Evolutionary conservation across 805 yeast genomes (phyloP).

Genomic region (Kazachstania kunashirensis): DNA sequence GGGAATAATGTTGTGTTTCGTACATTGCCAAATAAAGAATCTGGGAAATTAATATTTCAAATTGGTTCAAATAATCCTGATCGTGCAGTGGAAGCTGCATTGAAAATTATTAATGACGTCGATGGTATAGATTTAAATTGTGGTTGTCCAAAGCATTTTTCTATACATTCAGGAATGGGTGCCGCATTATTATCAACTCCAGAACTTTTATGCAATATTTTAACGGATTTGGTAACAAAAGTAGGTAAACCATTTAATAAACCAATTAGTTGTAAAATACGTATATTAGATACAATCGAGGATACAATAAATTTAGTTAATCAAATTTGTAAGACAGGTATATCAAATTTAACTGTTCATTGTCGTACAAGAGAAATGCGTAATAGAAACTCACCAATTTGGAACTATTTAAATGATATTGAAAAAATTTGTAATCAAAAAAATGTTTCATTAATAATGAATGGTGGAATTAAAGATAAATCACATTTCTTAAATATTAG

Average conservation of each 20-base stretch:
- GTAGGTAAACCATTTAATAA: constrained; percentile 71
- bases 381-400: constrained; percentile 69
- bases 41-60: constrained; percentile 70
- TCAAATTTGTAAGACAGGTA: constrained; percentile 64
- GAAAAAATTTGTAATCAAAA: constrained; percentile 49
- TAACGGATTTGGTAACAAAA: constrained; percentile 56
- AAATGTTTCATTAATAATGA: constrained; percentile 65
- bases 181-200: constrained; percentile 84
- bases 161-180: constrained; percentile 95
- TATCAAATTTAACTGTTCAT: constrained; percentile 77
- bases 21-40: constrained; percentile 55
- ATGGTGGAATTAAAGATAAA: constrained; percentile 61
- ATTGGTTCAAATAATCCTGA: constrained; percentile 80
- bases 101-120: constrained; percentile 72
- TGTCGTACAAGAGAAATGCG: constrained; percentile 88
- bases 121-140: constrained; percentile 90
- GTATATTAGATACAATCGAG: constrained; percentile 58
- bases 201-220: constrained; percentile 60
- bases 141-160: constrained; percentile 96
- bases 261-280: constrained; percentile 84
- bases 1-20: constrained; percentile 49
- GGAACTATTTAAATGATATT: constrained; percentile 57
- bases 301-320: constrained; percentile 52
- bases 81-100: constrained; percentile 82
- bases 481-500: constrained; percentile 46